Evolutionary conservation across 805 yeast genomes (phyloP).

Genomic region (Candida boidinii): DNA sequence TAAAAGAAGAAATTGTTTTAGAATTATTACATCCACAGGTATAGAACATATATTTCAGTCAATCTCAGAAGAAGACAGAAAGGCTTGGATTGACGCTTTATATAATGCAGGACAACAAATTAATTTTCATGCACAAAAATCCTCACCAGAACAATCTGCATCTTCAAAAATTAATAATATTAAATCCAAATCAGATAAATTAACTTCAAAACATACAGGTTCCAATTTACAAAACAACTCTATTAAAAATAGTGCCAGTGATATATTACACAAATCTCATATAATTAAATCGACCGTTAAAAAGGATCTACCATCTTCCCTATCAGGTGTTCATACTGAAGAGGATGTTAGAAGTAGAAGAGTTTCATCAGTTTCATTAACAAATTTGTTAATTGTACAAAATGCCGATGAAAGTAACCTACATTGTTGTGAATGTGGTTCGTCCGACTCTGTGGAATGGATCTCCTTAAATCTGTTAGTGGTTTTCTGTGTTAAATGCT

Average conservation of each 20-base stretch:
- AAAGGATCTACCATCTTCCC: no score
- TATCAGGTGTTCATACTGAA: no score
- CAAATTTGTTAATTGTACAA: slow-evolving; percentile 30
- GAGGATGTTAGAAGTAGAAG: slow-evolving; percentile 18
- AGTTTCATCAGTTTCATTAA: slow-evolving; percentile 25
- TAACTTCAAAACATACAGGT: no score
- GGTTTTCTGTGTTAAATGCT: slow-evolving; percentile 74
- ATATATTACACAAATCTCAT: no score
- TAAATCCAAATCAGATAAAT: background rate
- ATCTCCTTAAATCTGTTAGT: slow-evolving; percentile 67
- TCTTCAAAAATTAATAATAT: background rate
- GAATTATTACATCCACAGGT: slow-evolving; percentile 63
- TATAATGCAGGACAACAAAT: slow-evolving; percentile 40
- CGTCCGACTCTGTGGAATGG: slow-evolving; percentile 69
- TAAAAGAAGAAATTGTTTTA: slow-evolving; percentile 55
- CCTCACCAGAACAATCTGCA: background rate
- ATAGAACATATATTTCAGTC: slow-evolving; percentile 69
- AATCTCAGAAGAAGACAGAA: slow-evolving; percentile 54
- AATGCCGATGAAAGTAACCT: slow-evolving; percentile 43
- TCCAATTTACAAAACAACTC: no score
- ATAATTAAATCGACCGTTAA: no score
- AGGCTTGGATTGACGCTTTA: slow-evolving; percentile 59
- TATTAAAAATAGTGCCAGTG: no score
- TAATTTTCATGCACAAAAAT: slow-evolving; percentile 8
- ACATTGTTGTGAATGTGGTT: slow-evolving; percentile 74